These are phyloP conservation scores for Candida glucosophila DNA, from an alignment of 1,139 yeast genomes.

Conservation along the genomic window DNA sequence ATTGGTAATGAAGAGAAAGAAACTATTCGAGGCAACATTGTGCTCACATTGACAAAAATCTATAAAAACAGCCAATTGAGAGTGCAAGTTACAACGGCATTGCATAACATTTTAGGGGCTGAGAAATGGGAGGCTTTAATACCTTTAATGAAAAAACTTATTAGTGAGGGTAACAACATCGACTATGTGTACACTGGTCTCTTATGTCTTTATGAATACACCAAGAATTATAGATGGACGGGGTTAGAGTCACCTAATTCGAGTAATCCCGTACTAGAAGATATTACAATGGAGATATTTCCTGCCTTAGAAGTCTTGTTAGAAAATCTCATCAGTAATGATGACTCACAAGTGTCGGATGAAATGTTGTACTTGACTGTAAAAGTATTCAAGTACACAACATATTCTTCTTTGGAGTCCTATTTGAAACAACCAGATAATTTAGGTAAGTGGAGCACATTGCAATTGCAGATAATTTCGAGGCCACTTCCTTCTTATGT, in stretches of 20 bases:
- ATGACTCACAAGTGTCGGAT: constrained; percentile 27
- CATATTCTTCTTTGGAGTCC: constrained; percentile 48
- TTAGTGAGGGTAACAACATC: constrained; percentile 31
- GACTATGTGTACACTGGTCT: constrained; percentile 53
- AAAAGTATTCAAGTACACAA: constrained; percentile 57
- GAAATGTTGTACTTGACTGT: constrained; percentile 53
- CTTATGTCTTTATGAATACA: constrained; percentile 45
- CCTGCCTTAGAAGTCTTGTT: constrained; percentile 49
- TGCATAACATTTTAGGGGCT: constrained; percentile 32
- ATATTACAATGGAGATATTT: constrained; percentile 38
- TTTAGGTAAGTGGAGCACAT: constrained; percentile 56
- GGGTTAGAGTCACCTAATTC: constrained; percentile 37
- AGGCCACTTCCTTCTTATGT: constrained; percentile 32
- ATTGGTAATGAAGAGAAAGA: constrained; percentile 44
- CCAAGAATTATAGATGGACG: constrained; percentile 50
- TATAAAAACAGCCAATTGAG: constrained; percentile 25
- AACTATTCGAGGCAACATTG: constrained; percentile 41
- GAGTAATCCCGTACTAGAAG: constrained; percentile 37
- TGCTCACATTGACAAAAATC: constrained; percentile 34
- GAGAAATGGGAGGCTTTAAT: constrained; percentile 41
- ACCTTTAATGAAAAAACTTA: constrained; percentile 16
- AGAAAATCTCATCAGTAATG: constrained; percentile 25
- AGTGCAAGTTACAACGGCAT: constrained; percentile 35
- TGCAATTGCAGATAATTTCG: constrained; percentile 45
- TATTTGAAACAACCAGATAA: constrained; percentile 45